phyloP scores from a whole-genome alignment of 108 stramenopile genomes.

The Nitzschia putrida region DNA sequence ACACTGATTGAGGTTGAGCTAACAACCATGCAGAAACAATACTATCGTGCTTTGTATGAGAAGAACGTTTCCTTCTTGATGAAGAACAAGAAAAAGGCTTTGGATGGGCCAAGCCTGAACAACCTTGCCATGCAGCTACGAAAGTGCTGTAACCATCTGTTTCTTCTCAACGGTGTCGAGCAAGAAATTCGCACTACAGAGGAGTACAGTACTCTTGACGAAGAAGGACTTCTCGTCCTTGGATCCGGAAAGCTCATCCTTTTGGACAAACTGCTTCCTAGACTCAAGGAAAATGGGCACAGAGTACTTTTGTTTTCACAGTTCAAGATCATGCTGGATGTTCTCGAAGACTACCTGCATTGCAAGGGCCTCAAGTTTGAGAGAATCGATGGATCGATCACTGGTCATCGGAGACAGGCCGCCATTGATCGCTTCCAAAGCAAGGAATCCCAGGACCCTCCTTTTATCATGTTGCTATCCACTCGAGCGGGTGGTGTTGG shows the following conservation, averaged over 20 bases:
- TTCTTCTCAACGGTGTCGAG: slow-evolving; percentile 91
- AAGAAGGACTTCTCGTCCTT: slow-evolving; percentile 70
- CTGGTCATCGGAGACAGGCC: slow-evolving; percentile 86
- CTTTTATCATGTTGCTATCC: slow-evolving; percentile 95
- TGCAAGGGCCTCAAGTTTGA: slow-evolving; percentile 71
- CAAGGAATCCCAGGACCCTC: slow-evolving; percentile 55
- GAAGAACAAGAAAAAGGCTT: slow-evolving; percentile 77
- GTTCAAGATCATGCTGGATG: slow-evolving; percentile 97
- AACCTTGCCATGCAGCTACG: slow-evolving; percentile 86
- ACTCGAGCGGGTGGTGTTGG: slow-evolving; percentile 96
- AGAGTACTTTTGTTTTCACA: slow-evolving; percentile 95
- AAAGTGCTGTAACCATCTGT: slow-evolving; percentile 98
- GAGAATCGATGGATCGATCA: slow-evolving; percentile 95
- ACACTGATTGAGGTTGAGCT: slow-evolving; percentile 96
- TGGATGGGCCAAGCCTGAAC: slow-evolving; percentile 89
- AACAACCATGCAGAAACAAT: slow-evolving; percentile 95
- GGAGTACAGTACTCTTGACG: slow-evolving; percentile 30
- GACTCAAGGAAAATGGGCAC: slow-evolving; percentile 89
- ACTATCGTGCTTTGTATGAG: slow-evolving; percentile 94
- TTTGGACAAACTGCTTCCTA: slow-evolving; percentile 95
- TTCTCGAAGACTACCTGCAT: slow-evolving; percentile 93
- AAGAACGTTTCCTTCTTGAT: slow-evolving; percentile 83
- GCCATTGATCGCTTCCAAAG: slow-evolving; percentile 95
- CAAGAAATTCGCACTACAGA: slow-evolving; percentile 62
- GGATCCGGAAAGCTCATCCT: slow-evolving; percentile 94